phyloP scores from a whole-genome alignment of 2,329 filamentous ascomycete genomes.

The Fusarium multiceps region DNA sequence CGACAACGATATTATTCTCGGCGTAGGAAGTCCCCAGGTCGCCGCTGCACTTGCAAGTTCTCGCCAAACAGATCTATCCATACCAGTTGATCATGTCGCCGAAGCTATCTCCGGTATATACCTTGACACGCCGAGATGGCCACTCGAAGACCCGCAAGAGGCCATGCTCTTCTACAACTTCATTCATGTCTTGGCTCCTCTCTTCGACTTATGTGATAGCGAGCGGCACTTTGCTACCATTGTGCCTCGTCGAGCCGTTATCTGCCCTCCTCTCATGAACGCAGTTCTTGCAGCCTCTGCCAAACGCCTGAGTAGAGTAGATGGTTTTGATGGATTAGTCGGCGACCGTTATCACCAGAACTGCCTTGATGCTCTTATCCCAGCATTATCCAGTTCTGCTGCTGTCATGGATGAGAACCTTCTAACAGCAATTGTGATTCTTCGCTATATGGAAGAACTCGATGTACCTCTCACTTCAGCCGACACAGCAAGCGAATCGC shows the following conservation, averaged over 20 bases:
- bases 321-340: slow-evolving; percentile 39
- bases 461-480: slow-evolving; percentile 37
- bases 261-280: slow-evolving; percentile 46
- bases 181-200: slow-evolving; percentile 42
- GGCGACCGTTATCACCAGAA: slow-evolving; percentile 46
- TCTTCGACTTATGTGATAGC: slow-evolving; percentile 47
- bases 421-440: slow-evolving; percentile 46
- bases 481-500: slow-evolving; percentile 36
- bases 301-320: slow-evolving; percentile 40
- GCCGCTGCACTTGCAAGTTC: slow-evolving; percentile 23
- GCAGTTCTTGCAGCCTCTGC: slow-evolving; percentile 46
- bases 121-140: slow-evolving; percentile 38
- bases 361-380: slow-evolving; percentile 46
- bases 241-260: slow-evolving; percentile 44
- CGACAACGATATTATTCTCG: slow-evolving; percentile 9
- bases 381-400: slow-evolving; percentile 42
- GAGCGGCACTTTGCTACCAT: slow-evolving; percentile 47
- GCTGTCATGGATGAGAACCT: slow-evolving; percentile 48
- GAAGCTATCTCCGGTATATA: slow-evolving; percentile 43
- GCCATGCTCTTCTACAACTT: slow-evolving; percentile 47
- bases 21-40: slow-evolving; percentile 10
- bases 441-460: slow-evolving; percentile 48
- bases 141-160: slow-evolving; percentile 41
- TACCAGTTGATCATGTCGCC: slow-evolving; percentile 24
- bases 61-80: slow-evolving; percentile 5